phyloP scores from a whole-genome alignment of 2,329 filamentous ascomycete genomes.

The Talaromyces sp. region DNA sequence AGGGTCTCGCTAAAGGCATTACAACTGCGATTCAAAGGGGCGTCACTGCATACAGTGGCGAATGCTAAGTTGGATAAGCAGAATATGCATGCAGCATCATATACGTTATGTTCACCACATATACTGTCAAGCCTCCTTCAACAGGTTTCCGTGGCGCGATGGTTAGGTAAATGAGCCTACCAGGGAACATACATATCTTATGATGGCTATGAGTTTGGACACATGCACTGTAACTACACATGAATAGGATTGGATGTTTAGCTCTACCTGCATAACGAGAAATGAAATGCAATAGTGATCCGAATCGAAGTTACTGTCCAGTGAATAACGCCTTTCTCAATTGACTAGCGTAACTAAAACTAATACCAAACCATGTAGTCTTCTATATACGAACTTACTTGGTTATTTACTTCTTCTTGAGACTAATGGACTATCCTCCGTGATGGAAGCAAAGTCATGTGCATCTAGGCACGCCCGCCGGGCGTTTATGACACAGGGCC shows the following conservation, averaged over 20 bases:
- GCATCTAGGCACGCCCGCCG: conserved; percentile 52
- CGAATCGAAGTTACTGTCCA: background rate
- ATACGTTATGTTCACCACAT: background rate
- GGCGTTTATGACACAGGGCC: conserved; percentile 46
- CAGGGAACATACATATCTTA: background rate
- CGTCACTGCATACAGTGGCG: conserved; percentile 22
- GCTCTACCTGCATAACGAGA: background rate
- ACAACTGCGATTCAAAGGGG: conserved; percentile 25
- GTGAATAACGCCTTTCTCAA: background rate
- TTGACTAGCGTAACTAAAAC: too few species aligned
- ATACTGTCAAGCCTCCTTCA: background rate
- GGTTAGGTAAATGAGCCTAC: background rate
- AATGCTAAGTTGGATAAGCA: conserved; percentile 8
- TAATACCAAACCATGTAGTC: background rate
- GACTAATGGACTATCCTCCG: conserved; percentile 31
- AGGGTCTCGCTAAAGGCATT: conserved; percentile 22
- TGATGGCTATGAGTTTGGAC: background rate
- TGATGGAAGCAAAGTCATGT: conserved; percentile 45
- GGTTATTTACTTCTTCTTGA: conserved; percentile 17
- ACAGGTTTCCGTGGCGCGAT: too few species aligned
- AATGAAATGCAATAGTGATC: too few species aligned
- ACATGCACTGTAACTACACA: background rate
- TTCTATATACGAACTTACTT: background rate
- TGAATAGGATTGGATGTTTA: background rate
- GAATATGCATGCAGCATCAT: background rate